A percentile compares a stretch with the other conserved stretches of the same genome.
These are phyloP conservation scores for Solanum appendiculatum DNA, from an alignment of 257 asterid species.

Conservation along the genomic window DNA sequence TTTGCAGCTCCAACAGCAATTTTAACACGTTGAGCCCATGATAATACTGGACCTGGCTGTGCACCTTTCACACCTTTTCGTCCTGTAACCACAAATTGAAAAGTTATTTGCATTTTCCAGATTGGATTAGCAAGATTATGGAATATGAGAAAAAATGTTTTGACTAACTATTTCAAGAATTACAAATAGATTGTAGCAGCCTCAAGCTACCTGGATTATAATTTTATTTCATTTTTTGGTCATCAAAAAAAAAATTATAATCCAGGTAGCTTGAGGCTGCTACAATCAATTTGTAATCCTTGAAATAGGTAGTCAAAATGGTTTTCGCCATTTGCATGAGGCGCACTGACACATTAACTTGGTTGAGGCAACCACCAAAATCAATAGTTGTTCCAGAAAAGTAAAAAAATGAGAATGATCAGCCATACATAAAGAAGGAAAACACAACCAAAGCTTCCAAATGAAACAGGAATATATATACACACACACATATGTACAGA, in stretches of 20 bases:
- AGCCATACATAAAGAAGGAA: not conserved
- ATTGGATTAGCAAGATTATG: not conserved
- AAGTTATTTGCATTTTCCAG: not conserved
- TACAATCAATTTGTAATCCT: not conserved
- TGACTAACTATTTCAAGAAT: too few species aligned
- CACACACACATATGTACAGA: not conserved
- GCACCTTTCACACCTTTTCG: conserved; percentile 78
- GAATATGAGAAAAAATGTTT: not conserved
- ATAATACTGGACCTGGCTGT: conserved; percentile 66
- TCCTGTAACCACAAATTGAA: conserved; percentile 24
- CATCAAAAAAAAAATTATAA: not conserved
- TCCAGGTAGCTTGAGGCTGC: not conserved
- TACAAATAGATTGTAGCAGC: too few species aligned
- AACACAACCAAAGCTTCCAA: not conserved
- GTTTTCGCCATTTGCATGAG: not conserved
- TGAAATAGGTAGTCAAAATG: not conserved
- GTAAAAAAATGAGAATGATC: not conserved
- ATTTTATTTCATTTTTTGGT: too few species aligned
- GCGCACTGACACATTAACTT: not conserved
- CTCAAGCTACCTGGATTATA: too few species aligned
- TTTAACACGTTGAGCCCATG: conserved; percentile 65
- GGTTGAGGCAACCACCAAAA: not conserved
- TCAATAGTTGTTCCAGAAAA: not conserved
- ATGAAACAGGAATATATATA: not conserved
- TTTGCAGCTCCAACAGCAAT: conserved; percentile 77